These are phyloP conservation scores for Oldenlandia corymbosa DNA, from an alignment of 257 asterid genomes.

Conservation along the genomic window DNA sequence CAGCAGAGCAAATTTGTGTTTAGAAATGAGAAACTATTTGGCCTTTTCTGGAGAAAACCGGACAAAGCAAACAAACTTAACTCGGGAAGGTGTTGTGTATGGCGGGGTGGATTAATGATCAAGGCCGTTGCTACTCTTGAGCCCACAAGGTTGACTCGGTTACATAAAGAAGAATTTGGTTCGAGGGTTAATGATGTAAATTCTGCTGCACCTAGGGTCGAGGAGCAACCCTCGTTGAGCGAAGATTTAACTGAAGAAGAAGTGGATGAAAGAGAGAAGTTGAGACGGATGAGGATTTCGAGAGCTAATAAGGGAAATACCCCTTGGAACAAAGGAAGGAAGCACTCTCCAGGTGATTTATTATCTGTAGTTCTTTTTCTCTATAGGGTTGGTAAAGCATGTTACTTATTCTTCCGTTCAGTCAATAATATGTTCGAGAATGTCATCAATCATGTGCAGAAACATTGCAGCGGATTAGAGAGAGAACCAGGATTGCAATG, in stretches of 20 bases:
- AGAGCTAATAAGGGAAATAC: constrained; percentile 89
- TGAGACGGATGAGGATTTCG: constrained; percentile 92
- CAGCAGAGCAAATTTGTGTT: constrained; percentile 26
- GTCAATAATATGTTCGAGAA: constrained; percentile 5
- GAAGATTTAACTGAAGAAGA: constrained; percentile 46
- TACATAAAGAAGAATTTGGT: constrained; percentile 35
- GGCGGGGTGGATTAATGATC: constrained; percentile 46
- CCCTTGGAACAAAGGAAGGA: constrained; percentile 96
- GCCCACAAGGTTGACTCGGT: constrained; percentile 25
- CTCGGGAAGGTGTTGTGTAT: constrained; percentile 29
- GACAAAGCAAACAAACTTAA: constrained; percentile 24
- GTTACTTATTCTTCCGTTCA: constrained; percentile 2
- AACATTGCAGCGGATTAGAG: constrained; percentile 71
- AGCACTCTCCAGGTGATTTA: constrained; percentile 79
- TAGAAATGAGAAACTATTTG: constrained; percentile 43
- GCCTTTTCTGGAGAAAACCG: constrained; percentile 37
- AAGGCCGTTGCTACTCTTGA: constrained; percentile 72
- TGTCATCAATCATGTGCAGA: constrained; percentile 41
- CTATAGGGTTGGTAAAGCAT: background rate
- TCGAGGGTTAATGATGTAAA: constrained; percentile 38
- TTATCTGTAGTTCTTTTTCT: no score
- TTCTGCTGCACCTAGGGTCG: constrained; percentile 22
- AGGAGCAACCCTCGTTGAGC: constrained; percentile 36
- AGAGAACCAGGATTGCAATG: constrained; percentile 90
- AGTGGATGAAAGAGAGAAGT: constrained; percentile 59